Conservation (phyloP, 495 filamentous ascomycete genomes). For the Cryomyces antarcticus region DNA sequence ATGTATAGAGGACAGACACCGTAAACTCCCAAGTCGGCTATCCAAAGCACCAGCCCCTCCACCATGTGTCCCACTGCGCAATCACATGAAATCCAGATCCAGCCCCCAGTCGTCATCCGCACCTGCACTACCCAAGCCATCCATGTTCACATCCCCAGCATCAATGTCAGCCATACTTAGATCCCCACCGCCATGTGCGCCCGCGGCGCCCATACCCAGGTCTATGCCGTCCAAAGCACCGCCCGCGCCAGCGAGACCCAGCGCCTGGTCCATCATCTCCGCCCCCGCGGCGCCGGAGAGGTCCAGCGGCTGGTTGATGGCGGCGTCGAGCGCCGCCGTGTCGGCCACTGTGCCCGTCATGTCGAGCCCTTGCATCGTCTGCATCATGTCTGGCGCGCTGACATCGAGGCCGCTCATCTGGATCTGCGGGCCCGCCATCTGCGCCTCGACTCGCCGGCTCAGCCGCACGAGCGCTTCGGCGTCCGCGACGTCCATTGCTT, state of each 20-base stretch:
- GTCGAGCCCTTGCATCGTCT: slow-evolving; percentile 3
- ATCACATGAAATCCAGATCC: no score
- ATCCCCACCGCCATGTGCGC: neutral
- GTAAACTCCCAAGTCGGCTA: no score
- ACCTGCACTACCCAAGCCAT: no score
- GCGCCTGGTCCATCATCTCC: neutral
- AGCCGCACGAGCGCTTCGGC: slow-evolving; percentile 62
- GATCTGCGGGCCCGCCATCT: slow-evolving; percentile 5
- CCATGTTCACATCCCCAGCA: neutral
- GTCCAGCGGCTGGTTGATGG: slow-evolving; percentile 2
- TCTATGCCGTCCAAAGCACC: slow-evolving; percentile 4
- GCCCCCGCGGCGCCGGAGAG: neutral
- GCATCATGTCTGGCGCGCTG: slow-evolving; percentile 1
- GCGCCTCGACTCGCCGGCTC: slow-evolving; percentile 44
- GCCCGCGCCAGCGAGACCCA: slow-evolving; percentile 3
- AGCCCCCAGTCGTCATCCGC: no score
- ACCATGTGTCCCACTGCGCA: no score
- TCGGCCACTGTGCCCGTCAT: slow-evolving; percentile 3
- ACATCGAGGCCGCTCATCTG: slow-evolving; percentile 9
- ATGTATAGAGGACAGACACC: no score
- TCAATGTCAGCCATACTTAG: slow-evolving; percentile 3
- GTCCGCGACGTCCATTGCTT: slow-evolving; percentile 35
- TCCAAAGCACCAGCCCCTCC: no score
- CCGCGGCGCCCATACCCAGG: slow-evolving; percentile 4
- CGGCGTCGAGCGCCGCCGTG: slow-evolving; percentile 4